phyloP scores from a whole-genome alignment of 768 basidiomycete genomes.

The Lactarius indigo region DNA sequence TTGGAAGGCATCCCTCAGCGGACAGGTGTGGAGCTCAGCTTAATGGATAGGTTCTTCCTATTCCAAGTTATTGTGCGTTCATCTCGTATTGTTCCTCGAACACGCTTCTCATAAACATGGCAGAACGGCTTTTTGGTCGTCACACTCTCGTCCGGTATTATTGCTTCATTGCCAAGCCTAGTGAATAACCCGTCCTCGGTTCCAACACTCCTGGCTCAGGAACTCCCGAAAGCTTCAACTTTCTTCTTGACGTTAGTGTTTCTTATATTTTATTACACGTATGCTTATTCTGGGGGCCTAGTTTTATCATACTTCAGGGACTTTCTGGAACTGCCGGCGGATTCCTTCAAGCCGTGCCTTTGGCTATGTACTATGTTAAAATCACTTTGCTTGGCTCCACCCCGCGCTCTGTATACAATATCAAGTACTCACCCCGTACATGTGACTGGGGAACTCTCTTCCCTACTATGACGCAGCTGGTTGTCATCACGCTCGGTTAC shows the following conservation, averaged over 20 bases:
- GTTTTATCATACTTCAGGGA: constrained; percentile 78
- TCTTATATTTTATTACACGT: background rate
- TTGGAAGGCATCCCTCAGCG: constrained; percentile 90
- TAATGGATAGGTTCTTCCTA: constrained; percentile 91
- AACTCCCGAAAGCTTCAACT: constrained; percentile 79
- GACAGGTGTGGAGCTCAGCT: constrained; percentile 77
- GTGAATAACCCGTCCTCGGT: constrained; percentile 64
- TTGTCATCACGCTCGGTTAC: constrained; percentile 81
- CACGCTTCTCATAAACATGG: constrained; percentile 2
- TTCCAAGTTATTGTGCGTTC: constrained; percentile 83
- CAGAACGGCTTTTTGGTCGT: constrained; percentile 94
- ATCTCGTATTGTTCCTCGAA: background rate
- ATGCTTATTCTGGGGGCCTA: constrained; percentile 28
- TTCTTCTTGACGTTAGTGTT: constrained; percentile 80
- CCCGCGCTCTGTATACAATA: constrained; percentile 76
- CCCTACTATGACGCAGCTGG: constrained; percentile 71
- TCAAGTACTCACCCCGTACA: constrained; percentile 69
- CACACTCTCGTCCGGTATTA: constrained; percentile 78
- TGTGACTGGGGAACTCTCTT: constrained; percentile 77
- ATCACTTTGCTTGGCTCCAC: constrained; percentile 84
- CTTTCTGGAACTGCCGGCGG: constrained; percentile 75
- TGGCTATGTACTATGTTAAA: constrained; percentile 89
- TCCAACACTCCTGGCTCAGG: constrained; percentile 66
- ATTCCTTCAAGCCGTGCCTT: constrained; percentile 71
- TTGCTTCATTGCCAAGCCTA: constrained; percentile 62